Percentiles rank a stretch among this genome's conserved stretches.
phyloP scores from a whole-genome alignment of 23 red algal species.

The Cyanidioschyzon merolae region DNA sequence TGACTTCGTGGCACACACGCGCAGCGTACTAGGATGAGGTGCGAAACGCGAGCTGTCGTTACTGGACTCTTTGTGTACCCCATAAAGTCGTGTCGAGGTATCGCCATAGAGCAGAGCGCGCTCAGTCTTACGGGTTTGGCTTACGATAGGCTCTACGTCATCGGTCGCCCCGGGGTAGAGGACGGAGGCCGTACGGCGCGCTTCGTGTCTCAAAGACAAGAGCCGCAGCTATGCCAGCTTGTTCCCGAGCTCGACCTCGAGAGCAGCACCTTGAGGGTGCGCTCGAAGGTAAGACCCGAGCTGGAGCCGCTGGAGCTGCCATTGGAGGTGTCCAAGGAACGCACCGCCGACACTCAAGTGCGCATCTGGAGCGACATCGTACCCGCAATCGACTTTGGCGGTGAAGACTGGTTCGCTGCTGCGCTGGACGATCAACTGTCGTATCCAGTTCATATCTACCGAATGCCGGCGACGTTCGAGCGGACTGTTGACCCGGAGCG shows the following conservation, averaged over 20 bases:
- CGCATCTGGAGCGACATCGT: neutral
- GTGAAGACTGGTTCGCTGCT: neutral
- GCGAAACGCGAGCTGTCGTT: neutral
- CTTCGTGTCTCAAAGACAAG: neutral
- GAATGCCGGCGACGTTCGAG: neutral
- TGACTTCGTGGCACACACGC: no score
- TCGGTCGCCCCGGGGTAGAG: neutral
- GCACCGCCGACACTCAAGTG: neutral
- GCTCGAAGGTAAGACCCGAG: neutral
- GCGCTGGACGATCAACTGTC: neutral
- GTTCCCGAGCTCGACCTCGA: neutral
- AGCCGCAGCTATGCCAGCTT: neutral
- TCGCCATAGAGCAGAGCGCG: neutral
- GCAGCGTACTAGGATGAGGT: no score
- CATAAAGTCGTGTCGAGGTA: conserved; percentile 6
- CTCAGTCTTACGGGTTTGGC: neutral
- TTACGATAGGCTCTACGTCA: neutral
- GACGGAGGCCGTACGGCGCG: neutral
- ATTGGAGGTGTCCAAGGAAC: neutral
- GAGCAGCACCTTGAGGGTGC: neutral
- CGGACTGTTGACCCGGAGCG: conserved; percentile 1
- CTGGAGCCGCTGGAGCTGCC: neutral
- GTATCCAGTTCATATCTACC: neutral
- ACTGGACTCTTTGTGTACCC: neutral
- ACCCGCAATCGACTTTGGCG: neutral